Conservation (phyloP, 2,329 filamentous ascomycete species). For the Aureobasidium sp. region DNA sequence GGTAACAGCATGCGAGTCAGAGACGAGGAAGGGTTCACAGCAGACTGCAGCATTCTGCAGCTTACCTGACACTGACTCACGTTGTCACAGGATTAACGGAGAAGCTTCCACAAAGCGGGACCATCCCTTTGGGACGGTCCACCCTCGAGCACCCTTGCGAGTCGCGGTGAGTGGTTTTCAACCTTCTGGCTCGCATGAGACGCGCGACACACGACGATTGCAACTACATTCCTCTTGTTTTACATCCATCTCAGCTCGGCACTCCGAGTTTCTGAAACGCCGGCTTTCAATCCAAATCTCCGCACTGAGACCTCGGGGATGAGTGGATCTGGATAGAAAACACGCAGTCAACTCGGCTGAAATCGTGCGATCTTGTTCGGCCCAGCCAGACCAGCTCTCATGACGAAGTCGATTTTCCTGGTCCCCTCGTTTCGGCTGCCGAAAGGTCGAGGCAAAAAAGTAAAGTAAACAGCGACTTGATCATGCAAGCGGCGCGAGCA, state of each 20-base stretch:
- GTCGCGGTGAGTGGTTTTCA: slow-evolving; percentile 3
- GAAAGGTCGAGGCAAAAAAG: background rate
- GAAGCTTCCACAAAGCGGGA: slow-evolving; percentile 7
- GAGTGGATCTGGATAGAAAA: background rate
- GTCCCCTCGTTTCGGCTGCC: background rate
- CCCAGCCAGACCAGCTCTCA: background rate
- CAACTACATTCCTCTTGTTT: background rate
- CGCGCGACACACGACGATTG: slow-evolving; percentile 5
- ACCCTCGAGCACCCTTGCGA: background rate
- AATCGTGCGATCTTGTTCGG: slow-evolving; percentile 6
- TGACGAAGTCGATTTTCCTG: background rate
- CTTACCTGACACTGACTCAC: slow-evolving; percentile 9
- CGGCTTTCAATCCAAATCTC: slow-evolving; percentile 5
- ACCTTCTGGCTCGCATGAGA: background rate
- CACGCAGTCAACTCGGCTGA: slow-evolving; percentile 2
- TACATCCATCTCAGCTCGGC: slow-evolving; percentile 9
- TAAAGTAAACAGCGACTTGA: background rate
- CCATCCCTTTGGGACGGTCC: background rate
- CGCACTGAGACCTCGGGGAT: slow-evolving; percentile 8
- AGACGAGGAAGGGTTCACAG: background rate
- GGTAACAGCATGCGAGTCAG: slow-evolving; percentile 13
- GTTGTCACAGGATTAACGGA: slow-evolving; percentile 2
- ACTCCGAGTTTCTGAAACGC: slow-evolving; percentile 6
- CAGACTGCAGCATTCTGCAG: slow-evolving; percentile 8
- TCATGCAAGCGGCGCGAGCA: background rate